Evolutionary conservation across 805 yeast genomes (phyloP).

Genomic region (Starmerella riodocensis): DNA sequence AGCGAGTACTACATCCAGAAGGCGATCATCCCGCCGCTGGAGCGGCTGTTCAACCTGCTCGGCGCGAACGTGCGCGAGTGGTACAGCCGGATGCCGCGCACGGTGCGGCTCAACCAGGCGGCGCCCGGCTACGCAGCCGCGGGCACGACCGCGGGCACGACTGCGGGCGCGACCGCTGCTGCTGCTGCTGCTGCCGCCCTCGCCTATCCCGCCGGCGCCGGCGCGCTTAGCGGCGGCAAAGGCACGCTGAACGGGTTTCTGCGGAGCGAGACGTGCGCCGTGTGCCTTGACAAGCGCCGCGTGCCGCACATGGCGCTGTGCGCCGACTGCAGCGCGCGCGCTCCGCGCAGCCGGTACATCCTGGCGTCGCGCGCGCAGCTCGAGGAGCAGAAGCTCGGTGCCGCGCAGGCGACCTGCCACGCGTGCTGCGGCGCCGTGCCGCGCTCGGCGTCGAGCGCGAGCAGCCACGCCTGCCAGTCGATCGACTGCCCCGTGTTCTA

Average conservation of each 20-base stretch:
- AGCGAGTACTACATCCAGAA: slow-evolving; percentile 74
- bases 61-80: slow-evolving; percentile 73
- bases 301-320: slow-evolving; percentile 5
- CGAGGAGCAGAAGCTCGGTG: slow-evolving; percentile 6
- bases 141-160: not conserved
- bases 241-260: slow-evolving; percentile 6
- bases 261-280: slow-evolving; percentile 11
- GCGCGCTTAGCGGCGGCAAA: no score
- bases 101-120: not conserved
- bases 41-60: slow-evolving; percentile 62
- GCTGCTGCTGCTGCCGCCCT: no score
- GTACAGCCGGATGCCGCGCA: slow-evolving; percentile 54
- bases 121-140: not conserved
- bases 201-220: no score
- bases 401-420: slow-evolving; percentile 9
- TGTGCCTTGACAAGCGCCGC: slow-evolving; percentile 13
- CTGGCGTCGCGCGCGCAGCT: slow-evolving; percentile 6
- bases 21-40: slow-evolving; percentile 79
- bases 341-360: slow-evolving; percentile 12
- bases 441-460: not conserved
- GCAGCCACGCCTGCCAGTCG: slow-evolving; percentile 13
- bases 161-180: no score
- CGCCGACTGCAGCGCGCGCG: slow-evolving; percentile 5
- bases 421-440: slow-evolving; percentile 14
- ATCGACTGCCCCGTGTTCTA: slow-evolving; percentile 19